Evolutionary conservation across 176 grass and related monocot species (phyloP), one percentile per base, ranked within the genome.

Genomic region (Triticum timopheevii): DNA sequence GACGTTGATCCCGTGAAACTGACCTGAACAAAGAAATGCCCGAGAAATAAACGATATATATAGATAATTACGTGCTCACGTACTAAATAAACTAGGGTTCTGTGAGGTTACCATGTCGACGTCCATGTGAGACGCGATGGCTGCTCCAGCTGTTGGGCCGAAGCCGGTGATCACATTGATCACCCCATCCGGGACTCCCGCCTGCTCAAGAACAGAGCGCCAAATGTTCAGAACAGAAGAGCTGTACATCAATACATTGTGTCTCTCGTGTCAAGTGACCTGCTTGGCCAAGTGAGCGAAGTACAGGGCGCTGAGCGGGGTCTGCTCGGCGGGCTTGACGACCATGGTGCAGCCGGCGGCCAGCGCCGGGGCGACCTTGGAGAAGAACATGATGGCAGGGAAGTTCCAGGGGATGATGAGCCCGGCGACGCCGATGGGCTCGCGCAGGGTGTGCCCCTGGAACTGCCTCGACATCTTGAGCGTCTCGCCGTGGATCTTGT

Each of bases 401-500:
- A 81, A 90, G 49, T 90, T 92, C 91, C 87, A 92, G n/a, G 91
- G 91, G 54, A 87, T 39, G 81, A 92, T 92, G 70, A 87, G 91
- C 28, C 84, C 91, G 8, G 88, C 80, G 3, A 92, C 91, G 40
- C 91, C 87, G 31, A 92, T 49, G 61, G 91, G 91, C 69, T 92
- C 87, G 56, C 71, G 69, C 13, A 92, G 86, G 24, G 91, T 92
- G 91, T 92, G 69, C 0, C 68, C 91, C 7, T 92, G 87, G 47
- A 83, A 23, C 56, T 83, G 65, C 25, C 79, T 24, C 25, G 79
- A 80, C 87, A 93, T 62, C 90, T 92, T 95, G 2, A 98, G 91
- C 45, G 91, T 95, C 88, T 95, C 90, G 25, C 95, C 91, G 72
- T 98, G 95, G 82, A 98, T 91, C 88, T 98, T 98, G 71, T 98